phyloP scores from a whole-genome alignment of 2,329 filamentous ascomycete genomes.

The Knoxdaviesia capensis region DNA sequence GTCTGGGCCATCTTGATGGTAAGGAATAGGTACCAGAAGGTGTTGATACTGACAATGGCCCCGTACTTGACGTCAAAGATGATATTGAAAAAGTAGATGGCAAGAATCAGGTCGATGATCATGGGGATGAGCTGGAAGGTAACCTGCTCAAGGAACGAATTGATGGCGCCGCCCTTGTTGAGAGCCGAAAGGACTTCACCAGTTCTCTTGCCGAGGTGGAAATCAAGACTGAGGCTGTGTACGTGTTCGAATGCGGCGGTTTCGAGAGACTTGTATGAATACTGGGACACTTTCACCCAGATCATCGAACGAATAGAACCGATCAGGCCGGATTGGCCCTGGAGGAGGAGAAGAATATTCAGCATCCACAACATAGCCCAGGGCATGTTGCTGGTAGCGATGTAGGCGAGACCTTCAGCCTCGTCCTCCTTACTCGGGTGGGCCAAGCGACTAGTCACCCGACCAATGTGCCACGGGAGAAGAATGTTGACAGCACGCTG shows the following conservation, averaged over 20 bases:
- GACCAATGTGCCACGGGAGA: slow-evolving; percentile 64
- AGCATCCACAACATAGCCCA: slow-evolving; percentile 35
- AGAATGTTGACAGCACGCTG: slow-evolving; percentile 74
- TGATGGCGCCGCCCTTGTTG: slow-evolving; percentile 91
- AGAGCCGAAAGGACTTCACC: slow-evolving; percentile 89
- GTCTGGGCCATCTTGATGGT: slow-evolving; percentile 93
- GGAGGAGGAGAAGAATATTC: slow-evolving; percentile 30
- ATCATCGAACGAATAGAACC: slow-evolving; percentile 65
- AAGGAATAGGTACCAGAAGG: slow-evolving; percentile 90
- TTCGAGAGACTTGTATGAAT: slow-evolving; percentile 85
- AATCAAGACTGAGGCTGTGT: slow-evolving; percentile 83
- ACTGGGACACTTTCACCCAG: slow-evolving; percentile 94
- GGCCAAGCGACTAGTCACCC: slow-evolving; percentile 57
- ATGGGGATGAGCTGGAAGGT: slow-evolving; percentile 93
- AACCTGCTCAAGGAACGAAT: slow-evolving; percentile 87
- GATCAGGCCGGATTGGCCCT: slow-evolving; percentile 74
- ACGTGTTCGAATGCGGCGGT: slow-evolving; percentile 96
- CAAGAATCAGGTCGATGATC: slow-evolving; percentile 73
- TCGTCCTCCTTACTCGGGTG: slow-evolving; percentile 26
- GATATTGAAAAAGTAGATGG: slow-evolving; percentile 62
- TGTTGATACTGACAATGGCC: slow-evolving; percentile 72
- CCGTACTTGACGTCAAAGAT: slow-evolving; percentile 41
- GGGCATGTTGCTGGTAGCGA: slow-evolving; percentile 28
- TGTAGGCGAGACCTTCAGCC: slow-evolving; percentile 9
- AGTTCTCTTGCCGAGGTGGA: slow-evolving; percentile 90